Percentiles rank a stretch among this genome's conserved stretches.
These are phyloP conservation scores for Agrocybe chaxingu DNA, from an alignment of 768 basidiomycete species.

Conservation along the genomic window DNA sequence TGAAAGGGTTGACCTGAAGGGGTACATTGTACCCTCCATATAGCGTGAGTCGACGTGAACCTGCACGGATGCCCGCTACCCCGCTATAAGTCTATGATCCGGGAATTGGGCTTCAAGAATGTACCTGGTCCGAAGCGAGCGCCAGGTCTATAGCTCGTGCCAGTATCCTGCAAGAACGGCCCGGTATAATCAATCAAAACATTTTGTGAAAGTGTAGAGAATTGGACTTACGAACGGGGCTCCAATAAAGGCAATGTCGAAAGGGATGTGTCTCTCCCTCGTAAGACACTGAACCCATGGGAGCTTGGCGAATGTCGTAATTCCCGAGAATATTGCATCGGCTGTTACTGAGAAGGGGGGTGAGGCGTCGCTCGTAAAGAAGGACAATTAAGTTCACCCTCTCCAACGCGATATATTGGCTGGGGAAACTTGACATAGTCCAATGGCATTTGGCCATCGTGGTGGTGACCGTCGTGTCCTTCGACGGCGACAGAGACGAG, in stretches of 20 bases:
- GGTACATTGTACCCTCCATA: conserved; percentile 82
- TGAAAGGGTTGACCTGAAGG: conserved; percentile 70
- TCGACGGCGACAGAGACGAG: conserved; percentile 22
- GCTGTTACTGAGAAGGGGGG: conserved; percentile 52
- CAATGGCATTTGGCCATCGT: conserved; percentile 57
- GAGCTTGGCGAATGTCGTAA: conserved; percentile 84
- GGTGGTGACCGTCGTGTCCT: conserved; percentile 34
- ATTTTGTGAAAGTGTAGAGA: background rate
- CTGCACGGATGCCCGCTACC: conserved; percentile 69
- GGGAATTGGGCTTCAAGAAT: conserved; percentile 2
- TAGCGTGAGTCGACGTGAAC: conserved; percentile 70
- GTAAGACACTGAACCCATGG: conserved; percentile 81
- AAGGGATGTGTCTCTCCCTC: conserved; percentile 48
- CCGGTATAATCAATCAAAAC: background rate
- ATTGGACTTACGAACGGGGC: conserved; percentile 61
- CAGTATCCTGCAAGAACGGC: conserved; percentile 48
- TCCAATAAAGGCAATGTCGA: conserved; percentile 83
- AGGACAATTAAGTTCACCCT: conserved; percentile 50
- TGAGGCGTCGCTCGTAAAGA: background rate
- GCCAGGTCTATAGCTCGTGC: conserved; percentile 76
- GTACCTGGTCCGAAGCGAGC: conserved; percentile 76
- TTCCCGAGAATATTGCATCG: conserved; percentile 79
- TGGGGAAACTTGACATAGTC: conserved; percentile 70
- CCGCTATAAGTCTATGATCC: conserved; percentile 1
- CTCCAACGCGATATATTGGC: conserved; percentile 48